Evolutionary conservation across 768 basidiomycete genomes (phyloP).

Genomic region (Russula sp.): DNA sequence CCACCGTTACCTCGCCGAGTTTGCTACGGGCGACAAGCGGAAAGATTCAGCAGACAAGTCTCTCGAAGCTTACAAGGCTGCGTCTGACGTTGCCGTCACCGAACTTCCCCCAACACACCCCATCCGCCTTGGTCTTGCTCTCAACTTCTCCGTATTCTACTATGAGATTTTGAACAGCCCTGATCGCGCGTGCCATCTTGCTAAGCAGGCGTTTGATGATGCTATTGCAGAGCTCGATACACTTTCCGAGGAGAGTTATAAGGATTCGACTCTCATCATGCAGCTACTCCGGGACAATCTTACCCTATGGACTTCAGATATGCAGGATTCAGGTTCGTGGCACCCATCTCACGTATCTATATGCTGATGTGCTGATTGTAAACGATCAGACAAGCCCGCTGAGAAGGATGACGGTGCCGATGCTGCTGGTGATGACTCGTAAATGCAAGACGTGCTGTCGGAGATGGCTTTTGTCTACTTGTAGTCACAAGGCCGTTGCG

Average conservation of each 20-base stretch:
- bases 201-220: conserved; percentile 98
- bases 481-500: conserved; percentile 10
- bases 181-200: conserved; percentile 96
- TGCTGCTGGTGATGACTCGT: conserved; percentile 61
- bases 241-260: conserved; percentile 97
- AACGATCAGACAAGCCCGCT: conserved; percentile 53
- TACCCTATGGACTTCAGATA: conserved; percentile 96
- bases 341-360: neutral
- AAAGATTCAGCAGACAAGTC: conserved; percentile 97
- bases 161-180: conserved; percentile 99
- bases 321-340: conserved; percentile 82
- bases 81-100: conserved; percentile 93
- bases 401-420: conserved; percentile 69
- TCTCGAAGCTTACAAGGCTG: conserved; percentile 94
- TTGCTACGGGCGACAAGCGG: conserved; percentile 96
- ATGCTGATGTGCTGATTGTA: neutral
- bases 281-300: conserved; percentile 96
- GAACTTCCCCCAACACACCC: conserved; percentile 96
- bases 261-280: conserved; percentile 97
- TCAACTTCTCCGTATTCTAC: conserved; percentile 99
- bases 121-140: conserved; percentile 95
- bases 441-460: conserved; percentile 14
- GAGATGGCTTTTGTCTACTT: conserved; percentile 12
- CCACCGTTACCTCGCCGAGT: conserved; percentile 98
- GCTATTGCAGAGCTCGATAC: conserved; percentile 99